These are phyloP conservation scores for Fusarium chlamydosporum DNA, from an alignment of 2,329 filamentous ascomycete species.

Conservation along the genomic window DNA sequence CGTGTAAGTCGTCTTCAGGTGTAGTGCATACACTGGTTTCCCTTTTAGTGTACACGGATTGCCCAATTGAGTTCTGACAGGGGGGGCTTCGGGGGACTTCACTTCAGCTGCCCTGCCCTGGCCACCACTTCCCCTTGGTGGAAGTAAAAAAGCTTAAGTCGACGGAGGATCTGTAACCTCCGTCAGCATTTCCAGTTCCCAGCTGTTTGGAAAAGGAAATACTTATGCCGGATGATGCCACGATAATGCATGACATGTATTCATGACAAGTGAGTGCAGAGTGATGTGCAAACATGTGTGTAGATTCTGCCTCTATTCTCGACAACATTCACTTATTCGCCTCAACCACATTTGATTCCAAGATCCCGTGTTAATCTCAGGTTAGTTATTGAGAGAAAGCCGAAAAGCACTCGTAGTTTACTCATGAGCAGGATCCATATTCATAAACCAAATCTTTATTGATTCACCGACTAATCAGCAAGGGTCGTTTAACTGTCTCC, in stretches of 20 bases:
- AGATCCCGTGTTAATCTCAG: too few species aligned
- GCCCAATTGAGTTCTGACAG: slow-evolving; percentile 31
- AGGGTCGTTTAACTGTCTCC: not conserved
- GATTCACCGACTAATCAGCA: not conserved
- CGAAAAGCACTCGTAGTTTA: not conserved
- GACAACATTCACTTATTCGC: too few species aligned
- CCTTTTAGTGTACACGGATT: slow-evolving; percentile 46
- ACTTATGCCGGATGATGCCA: too few species aligned
- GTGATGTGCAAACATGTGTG: too few species aligned
- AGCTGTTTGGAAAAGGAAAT: not conserved
- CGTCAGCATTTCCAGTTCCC: not conserved
- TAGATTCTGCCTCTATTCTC: too few species aligned
- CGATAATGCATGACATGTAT: too few species aligned
- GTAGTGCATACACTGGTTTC: slow-evolving; percentile 49
- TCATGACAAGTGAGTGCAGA: too few species aligned
- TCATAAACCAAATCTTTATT: not conserved
- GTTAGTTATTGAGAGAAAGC: too few species aligned
- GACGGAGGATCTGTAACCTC: not conserved
- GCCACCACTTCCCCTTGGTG: slow-evolving; percentile 3
- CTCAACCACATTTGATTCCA: too few species aligned
- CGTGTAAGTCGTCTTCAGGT: slow-evolving; percentile 14
- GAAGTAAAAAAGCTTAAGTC: not conserved
- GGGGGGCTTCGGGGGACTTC: not conserved
- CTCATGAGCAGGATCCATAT: not conserved
- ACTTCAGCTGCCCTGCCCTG: not conserved